phyloP scores from a whole-genome alignment of 306 rosid genomes.

The Malus sylvestris region DNA sequence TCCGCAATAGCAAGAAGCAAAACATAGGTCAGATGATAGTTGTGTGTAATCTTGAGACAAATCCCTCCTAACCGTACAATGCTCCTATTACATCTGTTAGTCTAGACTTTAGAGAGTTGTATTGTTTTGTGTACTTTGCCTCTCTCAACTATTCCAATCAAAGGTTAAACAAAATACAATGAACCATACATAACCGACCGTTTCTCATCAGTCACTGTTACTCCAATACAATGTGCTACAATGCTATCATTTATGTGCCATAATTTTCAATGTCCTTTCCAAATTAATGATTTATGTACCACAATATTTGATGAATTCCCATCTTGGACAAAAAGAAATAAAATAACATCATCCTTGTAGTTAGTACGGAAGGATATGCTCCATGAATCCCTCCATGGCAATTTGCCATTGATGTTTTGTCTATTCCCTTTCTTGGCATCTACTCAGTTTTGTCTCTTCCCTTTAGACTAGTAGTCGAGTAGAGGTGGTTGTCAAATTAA shows the following conservation, averaged over 20 bases:
- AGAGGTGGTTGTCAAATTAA: background rate
- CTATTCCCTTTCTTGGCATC: background rate
- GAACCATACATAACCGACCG: background rate
- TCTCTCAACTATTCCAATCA: background rate
- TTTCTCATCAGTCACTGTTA: too few relatives aligned
- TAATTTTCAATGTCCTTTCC: background rate
- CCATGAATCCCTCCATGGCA: background rate
- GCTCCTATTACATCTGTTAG: background rate
- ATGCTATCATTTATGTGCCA: background rate
- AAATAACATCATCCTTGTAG: too few relatives aligned
- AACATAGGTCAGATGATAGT: background rate
- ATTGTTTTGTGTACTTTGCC: background rate
- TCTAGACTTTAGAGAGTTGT: background rate
- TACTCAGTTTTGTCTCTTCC: too few relatives aligned
- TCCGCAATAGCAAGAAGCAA: constrained; percentile 26
- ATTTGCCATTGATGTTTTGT: background rate
- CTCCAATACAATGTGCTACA: too few relatives aligned
- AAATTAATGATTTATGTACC: background rate
- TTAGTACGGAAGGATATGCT: too few relatives aligned
- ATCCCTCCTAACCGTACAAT: too few relatives aligned
- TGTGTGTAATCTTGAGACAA: too few relatives aligned
- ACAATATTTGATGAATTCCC: background rate
- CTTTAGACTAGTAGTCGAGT: too few relatives aligned
- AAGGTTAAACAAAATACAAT: background rate
- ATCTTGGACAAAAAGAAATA: background rate